phyloP scores from a whole-genome alignment of 2,329 filamentous ascomycete species.

The Cryphonectria japonica region DNA sequence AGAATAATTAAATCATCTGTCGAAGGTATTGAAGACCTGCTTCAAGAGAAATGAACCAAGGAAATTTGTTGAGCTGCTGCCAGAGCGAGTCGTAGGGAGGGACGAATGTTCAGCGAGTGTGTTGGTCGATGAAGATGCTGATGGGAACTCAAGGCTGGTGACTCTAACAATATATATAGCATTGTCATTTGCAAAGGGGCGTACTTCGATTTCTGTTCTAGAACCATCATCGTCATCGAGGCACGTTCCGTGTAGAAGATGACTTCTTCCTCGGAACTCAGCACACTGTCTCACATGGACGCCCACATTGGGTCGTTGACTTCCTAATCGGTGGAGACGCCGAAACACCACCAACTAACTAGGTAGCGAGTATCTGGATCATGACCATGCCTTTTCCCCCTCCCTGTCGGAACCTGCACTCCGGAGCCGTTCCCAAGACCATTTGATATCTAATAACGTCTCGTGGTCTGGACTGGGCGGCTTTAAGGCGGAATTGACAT shows the following conservation, averaged over 20 bases:
- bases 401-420: neutral
- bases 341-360: neutral
- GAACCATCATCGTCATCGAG: neutral
- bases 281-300: constrained; percentile 1
- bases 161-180: neutral
- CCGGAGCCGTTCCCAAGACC: neutral
- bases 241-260: neutral
- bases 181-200: neutral
- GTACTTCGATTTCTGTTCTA: neutral
- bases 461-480: neutral
- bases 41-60: neutral
- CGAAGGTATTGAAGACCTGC: neutral
- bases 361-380: neutral
- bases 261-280: neutral
- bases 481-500: neutral
- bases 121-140: neutral
- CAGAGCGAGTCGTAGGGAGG: neutral
- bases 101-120: neutral
- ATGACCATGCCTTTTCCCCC: neutral
- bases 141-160: neutral
- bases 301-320: neutral
- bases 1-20: neutral
- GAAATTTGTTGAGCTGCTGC: neutral
- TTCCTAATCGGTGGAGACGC: neutral
- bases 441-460: neutral